These are phyloP conservation scores for Rhododendron ferrugineum DNA, from an alignment of 148 eudicot species.

Conservation along the genomic window DNA sequence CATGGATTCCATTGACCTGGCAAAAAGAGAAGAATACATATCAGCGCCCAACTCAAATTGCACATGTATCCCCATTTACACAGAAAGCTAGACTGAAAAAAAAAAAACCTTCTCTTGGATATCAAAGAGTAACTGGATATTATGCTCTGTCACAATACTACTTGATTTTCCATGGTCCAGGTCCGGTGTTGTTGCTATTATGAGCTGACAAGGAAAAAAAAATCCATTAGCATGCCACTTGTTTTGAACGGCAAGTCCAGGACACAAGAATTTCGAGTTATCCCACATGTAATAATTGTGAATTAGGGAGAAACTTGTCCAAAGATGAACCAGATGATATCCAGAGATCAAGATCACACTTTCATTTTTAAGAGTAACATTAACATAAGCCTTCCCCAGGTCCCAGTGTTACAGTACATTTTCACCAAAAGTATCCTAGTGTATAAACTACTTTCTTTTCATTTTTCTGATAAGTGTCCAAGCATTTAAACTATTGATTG, in stretches of 20 bases:
- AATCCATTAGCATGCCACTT: conserved; percentile 6
- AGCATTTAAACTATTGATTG: background rate
- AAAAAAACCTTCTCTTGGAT: conserved; percentile 56
- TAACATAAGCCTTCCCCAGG: background rate
- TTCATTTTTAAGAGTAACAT: background rate
- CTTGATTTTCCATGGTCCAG: conserved; percentile 38
- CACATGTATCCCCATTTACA: background rate
- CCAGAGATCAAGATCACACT: conserved; percentile 4
- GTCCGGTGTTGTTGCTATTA: conserved; percentile 50
- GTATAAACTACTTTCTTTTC: background rate
- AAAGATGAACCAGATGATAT: background rate
- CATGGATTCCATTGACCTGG: conserved; percentile 56
- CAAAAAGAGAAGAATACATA: conserved; percentile 3
- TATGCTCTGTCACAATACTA: conserved; percentile 63
- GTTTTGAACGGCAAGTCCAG: background rate
- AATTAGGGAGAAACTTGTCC: background rate
- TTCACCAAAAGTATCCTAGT: background rate
- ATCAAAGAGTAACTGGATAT: conserved; percentile 59
- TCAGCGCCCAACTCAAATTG: background rate
- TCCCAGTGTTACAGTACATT: background rate
- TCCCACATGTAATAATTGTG: background rate
- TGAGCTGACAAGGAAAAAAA: conserved; percentile 32
- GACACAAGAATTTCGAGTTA: background rate
- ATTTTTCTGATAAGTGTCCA: background rate
- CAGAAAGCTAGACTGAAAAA: background rate